A percentile compares a stretch with the other conserved stretches of the same genome.
phyloP scores from a whole-genome alignment of 2,329 filamentous ascomycete genomes.

The Rhinocladiella similis region DNA sequence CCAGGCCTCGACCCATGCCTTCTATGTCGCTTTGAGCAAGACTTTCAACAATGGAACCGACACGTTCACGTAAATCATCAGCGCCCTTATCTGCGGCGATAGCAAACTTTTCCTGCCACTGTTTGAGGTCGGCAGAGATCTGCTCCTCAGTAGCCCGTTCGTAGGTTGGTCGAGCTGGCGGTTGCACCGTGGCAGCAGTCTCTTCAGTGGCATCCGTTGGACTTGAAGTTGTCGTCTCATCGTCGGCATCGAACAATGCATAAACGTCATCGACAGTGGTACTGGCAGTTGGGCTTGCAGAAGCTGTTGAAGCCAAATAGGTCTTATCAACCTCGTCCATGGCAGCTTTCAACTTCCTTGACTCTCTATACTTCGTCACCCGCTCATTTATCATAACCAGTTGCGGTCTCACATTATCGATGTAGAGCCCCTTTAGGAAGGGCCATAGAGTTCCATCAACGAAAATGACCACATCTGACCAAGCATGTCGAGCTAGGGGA shows the following conservation, averaged over 20 bases:
- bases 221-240: slow-evolving; percentile 26
- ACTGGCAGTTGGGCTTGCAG: slow-evolving; percentile 14
- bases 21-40: slow-evolving; percentile 67
- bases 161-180: slow-evolving; percentile 6
- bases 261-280: slow-evolving; percentile 19
- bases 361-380: slow-evolving; percentile 65
- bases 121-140: slow-evolving; percentile 74
- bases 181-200: slow-evolving; percentile 12
- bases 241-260: slow-evolving; percentile 24
- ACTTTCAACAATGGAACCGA: slow-evolving; percentile 70
- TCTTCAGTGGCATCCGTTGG: slow-evolving; percentile 33
- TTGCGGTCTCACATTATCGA: slow-evolving; percentile 93
- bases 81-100: slow-evolving; percentile 80
- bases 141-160: slow-evolving; percentile 45
- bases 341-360: slow-evolving; percentile 61
- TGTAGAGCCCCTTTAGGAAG: slow-evolving; percentile 74
- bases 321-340: slow-evolving; percentile 56
- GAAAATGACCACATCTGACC: slow-evolving; percentile 69
- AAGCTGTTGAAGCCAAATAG: slow-evolving; percentile 28
- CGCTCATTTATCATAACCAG: slow-evolving; percentile 88
- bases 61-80: slow-evolving; percentile 64
- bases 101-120: slow-evolving; percentile 87
- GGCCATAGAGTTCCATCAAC: slow-evolving; percentile 79
- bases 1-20: slow-evolving; percentile 64
- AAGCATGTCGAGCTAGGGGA: slow-evolving; percentile 70